phyloP scores from a whole-genome alignment of 495 filamentous ascomycete genomes.

The Neurospora sp. region DNA sequence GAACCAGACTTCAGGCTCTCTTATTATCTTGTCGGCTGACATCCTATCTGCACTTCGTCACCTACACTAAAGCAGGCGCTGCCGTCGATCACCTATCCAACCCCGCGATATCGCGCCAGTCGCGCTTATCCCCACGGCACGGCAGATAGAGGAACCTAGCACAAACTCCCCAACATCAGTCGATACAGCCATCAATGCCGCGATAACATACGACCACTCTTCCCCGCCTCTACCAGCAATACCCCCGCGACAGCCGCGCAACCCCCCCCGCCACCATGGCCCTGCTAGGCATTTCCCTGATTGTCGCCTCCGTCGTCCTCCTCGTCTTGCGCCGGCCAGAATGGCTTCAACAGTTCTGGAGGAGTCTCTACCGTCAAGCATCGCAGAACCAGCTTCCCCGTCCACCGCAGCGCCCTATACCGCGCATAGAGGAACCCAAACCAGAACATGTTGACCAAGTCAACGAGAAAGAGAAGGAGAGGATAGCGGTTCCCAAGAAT shows the following conservation, averaged over 20 bases:
- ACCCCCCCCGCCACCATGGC: conserved; percentile 28
- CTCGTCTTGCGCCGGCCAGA: conserved; percentile 39
- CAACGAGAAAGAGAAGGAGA: not conserved
- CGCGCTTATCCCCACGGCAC: not conserved
- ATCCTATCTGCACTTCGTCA: not conserved
- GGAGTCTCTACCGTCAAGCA: conserved; percentile 16
- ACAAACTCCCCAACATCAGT: not conserved
- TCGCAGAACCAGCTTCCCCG: conserved; percentile 10
- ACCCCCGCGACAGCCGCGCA: not conserved
- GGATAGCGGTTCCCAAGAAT: conserved; percentile 1
- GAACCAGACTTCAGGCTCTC: not conserved
- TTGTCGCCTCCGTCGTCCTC: conserved; percentile 44
- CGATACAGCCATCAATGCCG: not conserved
- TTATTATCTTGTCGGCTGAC: not conserved
- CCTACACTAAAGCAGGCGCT: not conserved
- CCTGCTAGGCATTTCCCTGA: conserved; percentile 42
- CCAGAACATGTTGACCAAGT: not conserved
- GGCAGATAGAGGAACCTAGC: not conserved
- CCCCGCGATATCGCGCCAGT: not conserved
- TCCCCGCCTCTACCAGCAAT: conserved; percentile 1
- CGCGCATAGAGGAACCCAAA: conserved; percentile 3
- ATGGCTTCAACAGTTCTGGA: conserved; percentile 27
- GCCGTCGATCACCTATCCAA: not conserved
- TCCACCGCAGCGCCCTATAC: conserved; percentile 15
- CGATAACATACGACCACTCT: conserved; percentile 14